Conservation (phyloP, 139 green algal genomes). For the Chlamydomonas sp. region DNA sequence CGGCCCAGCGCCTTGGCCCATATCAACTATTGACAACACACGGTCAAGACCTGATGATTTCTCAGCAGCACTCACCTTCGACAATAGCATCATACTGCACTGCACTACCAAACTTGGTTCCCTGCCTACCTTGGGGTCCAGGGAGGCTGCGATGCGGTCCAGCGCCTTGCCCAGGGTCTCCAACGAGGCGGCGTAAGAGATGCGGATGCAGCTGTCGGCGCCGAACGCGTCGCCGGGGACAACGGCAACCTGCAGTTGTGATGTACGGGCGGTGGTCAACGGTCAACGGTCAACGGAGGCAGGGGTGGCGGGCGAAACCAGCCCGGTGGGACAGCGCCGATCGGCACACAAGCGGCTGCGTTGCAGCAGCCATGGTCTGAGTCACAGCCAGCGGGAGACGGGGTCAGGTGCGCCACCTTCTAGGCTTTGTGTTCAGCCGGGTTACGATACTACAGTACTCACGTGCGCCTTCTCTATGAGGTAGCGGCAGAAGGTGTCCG, state of each 20-base stretch:
- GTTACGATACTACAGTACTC: neutral
- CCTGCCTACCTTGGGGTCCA: slow-evolving; percentile 51
- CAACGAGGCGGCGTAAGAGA: slow-evolving; percentile 94
- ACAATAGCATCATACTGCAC: too few relatives aligned
- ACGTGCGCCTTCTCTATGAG: slow-evolving; percentile 79
- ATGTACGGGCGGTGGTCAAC: neutral
- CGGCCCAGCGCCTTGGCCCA: too few relatives aligned
- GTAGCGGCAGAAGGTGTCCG: slow-evolving; percentile 88
- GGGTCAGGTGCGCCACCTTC: neutral
- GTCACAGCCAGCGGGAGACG: too few relatives aligned
- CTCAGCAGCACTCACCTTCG: too few relatives aligned
- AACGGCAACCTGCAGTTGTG: slow-evolving; percentile 77
- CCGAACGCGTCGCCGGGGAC: slow-evolving; percentile 98
- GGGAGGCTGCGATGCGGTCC: slow-evolving; percentile 73
- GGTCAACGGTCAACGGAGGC: neutral
- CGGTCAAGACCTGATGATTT: too few relatives aligned
- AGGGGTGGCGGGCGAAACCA: neutral
- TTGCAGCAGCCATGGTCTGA: neutral
- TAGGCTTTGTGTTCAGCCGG: neutral
- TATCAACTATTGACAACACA: too few relatives aligned
- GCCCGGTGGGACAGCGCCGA: neutral
- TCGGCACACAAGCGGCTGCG: neutral
- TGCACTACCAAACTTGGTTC: too few relatives aligned
- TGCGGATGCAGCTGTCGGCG: slow-evolving; percentile 84
- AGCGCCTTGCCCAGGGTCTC: slow-evolving; percentile 83